Evolutionary conservation across 345 rosid genomes (phyloP).

Genomic region (Trapa bicornis): DNA sequence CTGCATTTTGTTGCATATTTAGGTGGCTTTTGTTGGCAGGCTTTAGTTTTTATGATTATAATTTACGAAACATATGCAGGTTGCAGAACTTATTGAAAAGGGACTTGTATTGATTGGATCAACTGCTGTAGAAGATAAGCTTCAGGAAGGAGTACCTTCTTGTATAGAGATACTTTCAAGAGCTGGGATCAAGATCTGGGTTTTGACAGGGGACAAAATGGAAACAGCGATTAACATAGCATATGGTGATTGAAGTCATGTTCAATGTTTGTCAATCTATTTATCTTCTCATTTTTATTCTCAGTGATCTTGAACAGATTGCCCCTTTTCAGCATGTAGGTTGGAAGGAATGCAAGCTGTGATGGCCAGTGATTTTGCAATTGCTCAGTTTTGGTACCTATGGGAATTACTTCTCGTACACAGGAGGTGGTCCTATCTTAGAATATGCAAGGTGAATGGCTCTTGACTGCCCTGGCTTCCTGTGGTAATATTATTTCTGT

Average conservation of each 20-base stretch:
- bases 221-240: slow-evolving; percentile 99
- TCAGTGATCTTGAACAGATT: slow-evolving; percentile 1
- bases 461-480: background rate
- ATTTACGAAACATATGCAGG: slow-evolving; percentile 30
- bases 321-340: slow-evolving; percentile 76
- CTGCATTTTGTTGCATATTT: background rate
- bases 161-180: slow-evolving; percentile 93
- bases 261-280: background rate
- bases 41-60: background rate
- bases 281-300: slow-evolving; percentile 8
- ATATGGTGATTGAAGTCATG: slow-evolving; percentile 44
- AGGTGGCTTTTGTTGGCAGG: too few species aligned
- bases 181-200: slow-evolving; percentile 99
- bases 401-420: slow-evolving; percentile 95
- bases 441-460: slow-evolving; percentile 83
- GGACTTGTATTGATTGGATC: slow-evolving; percentile 80
- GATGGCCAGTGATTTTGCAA: slow-evolving; percentile 99
- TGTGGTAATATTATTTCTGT: background rate
- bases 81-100: slow-evolving; percentile 86
- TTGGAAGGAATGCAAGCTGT: slow-evolving; percentile 99
- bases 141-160: slow-evolving; percentile 96
- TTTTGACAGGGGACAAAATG: slow-evolving; percentile 96
- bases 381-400: slow-evolving; percentile 92
- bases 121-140: slow-evolving; percentile 99
- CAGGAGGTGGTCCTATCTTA: slow-evolving; percentile 95